Base-by-base conservation (phyloP, 1,284 basidiomycete species). In the Moesziomyces sp. region DNA sequence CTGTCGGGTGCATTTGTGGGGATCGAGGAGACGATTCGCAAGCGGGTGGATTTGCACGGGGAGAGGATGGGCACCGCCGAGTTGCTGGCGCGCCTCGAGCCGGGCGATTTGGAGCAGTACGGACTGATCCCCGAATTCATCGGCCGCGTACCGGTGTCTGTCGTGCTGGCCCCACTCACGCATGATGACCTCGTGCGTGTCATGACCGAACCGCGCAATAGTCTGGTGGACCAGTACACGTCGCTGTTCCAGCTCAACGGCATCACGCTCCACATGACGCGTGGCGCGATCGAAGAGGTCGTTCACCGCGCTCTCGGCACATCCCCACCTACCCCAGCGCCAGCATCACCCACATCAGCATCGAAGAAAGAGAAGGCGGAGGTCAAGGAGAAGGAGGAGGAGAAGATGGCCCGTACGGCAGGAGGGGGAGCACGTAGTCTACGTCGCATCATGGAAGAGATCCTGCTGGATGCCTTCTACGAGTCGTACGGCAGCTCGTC, bases 81-180 rank as follows among this genome's bases (percentile, higher is more conserved):
- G 5, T 50, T 75, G 6, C 52, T 67, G 7, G 11, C 56, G 2
- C 57, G 46, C 8, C 30, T 52, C 47, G 66, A 50, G 24, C 48
- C 59, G 53, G 24, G 24, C 44, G 95, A 97, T 86, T 87, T 97
- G 13, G 88, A 92, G 13, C 89, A 90, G 86, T 97, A 91, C 77
- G 94, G 95, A 0, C 91, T 97, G 71, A 97, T 98, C 61, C 95
- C 95, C 10, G 95, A 65, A 67, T 97, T 97, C 81, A 88, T 96
- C 44, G 94, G 93, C 23, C 91, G 95, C 33, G 85, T 97, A 19
- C 95, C 95, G 5, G 91, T 93, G 35, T 87, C 94, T 43, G 93
- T 94, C 1, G 90, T 93, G 0, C 88, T 98, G 11, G 86, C 91
- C 16, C 90, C 92, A 5, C 87, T 98, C 2, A 86, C 84, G 83